Percentiles rank a stretch among this genome's conserved stretches.
Conservation (phyloP, 192 early-diverging fungal genomes). For the Gamsiella multidivaricata region DNA sequence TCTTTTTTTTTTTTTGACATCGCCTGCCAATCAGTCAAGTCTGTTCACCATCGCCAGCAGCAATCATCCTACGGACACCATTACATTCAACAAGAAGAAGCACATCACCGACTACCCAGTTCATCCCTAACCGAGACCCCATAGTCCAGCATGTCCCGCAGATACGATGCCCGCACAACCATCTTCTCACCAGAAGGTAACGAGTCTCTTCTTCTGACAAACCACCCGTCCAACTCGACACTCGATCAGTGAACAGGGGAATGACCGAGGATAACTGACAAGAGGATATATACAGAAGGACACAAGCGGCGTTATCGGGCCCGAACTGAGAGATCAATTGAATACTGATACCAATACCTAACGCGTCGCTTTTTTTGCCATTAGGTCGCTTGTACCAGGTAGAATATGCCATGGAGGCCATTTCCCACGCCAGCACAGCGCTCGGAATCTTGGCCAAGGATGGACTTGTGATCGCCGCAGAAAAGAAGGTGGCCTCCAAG, state of each 20-base stretch:
- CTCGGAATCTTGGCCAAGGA: slow-evolving; percentile 93
- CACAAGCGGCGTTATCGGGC: neutral
- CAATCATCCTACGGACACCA: neutral
- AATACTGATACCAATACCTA: neutral
- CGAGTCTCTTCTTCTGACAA: too few species aligned
- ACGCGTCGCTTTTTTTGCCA: neutral
- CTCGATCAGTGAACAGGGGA: neutral
- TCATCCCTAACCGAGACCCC: neutral
- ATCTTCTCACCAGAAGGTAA: slow-evolving; percentile 99
- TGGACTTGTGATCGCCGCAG: slow-evolving; percentile 96
- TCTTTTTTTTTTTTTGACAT: too few species aligned
- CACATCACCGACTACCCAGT: too few species aligned
- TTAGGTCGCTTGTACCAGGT: slow-evolving; percentile 89
- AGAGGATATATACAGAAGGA: neutral
- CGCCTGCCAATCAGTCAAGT: too few species aligned
- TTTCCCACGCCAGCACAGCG: slow-evolving; percentile 95
- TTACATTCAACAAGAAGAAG: too few species aligned
- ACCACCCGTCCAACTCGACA: too few species aligned
- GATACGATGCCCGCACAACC: slow-evolving; percentile 98
- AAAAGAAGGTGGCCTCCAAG: slow-evolving; percentile 95
- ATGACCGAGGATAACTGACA: neutral
- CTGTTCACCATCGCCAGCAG: neutral
- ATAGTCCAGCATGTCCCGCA: slow-evolving; percentile 80
- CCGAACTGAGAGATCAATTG: neutral
- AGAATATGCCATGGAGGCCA: slow-evolving; percentile 99